phyloP scores from a whole-genome alignment of 768 basidiomycete species.

The Kwoniella newhampshirensis region DNA sequence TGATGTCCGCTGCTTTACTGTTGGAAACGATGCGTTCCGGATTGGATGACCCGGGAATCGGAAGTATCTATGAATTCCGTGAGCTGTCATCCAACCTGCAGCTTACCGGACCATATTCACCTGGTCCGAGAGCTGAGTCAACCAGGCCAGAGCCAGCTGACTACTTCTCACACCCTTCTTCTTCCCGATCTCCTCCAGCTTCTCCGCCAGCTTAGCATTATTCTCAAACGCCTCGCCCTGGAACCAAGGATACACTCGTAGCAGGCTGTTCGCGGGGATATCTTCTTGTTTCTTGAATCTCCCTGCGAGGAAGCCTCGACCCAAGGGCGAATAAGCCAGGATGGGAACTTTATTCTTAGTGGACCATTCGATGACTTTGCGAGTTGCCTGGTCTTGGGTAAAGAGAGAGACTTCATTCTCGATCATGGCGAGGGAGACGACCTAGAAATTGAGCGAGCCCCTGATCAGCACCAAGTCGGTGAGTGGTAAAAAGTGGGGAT shows the following conservation, averaged over 20 bases:
- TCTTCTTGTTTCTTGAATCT: conserved; percentile 49
- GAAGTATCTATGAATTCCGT: conserved; percentile 54
- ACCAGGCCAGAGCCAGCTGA: conserved; percentile 56
- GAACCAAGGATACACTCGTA: conserved; percentile 56
- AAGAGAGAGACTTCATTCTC: conserved; percentile 70
- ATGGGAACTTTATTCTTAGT: conserved; percentile 62
- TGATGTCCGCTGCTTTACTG: conserved; percentile 56
- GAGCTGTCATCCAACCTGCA: not conserved
- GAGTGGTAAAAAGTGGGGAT: not conserved
- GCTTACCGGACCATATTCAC: conserved; percentile 12
- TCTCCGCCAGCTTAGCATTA: conserved; percentile 57
- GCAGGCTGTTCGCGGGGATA: conserved; percentile 55
- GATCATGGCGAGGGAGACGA: conserved; percentile 61
- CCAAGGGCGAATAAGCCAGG: conserved; percentile 60
- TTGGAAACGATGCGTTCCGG: conserved; percentile 58
- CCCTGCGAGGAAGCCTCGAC: conserved; percentile 51
- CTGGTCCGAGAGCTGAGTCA: conserved; percentile 38
- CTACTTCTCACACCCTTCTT: conserved; percentile 56
- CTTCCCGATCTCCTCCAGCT: conserved; percentile 55
- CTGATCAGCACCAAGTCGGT: not conserved
- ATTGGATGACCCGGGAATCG: conserved; percentile 58
- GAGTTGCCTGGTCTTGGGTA: conserved; percentile 61
- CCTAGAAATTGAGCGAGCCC: conserved; percentile 44
- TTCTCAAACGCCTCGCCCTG: conserved; percentile 56
- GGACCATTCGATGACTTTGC: conserved; percentile 59